Evolutionary conservation across 805 yeast species (phyloP).

Genomic region (Saccharomycopsis fermentans): DNA sequence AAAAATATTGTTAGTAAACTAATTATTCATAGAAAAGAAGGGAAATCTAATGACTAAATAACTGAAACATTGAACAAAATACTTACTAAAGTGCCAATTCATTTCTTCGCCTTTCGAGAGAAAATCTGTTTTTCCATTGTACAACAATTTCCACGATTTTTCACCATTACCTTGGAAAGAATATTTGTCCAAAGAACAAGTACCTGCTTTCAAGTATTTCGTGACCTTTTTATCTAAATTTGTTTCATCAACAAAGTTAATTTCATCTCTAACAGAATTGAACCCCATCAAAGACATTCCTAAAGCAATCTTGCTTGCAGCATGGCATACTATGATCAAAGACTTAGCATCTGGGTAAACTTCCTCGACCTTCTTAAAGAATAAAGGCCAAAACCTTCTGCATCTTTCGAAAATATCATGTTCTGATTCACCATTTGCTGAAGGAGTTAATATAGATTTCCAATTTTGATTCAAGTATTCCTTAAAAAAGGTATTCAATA

Average conservation of each 20-base stretch:
- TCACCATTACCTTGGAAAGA: constrained; percentile 25
- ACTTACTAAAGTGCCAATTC: constrained; percentile 77
- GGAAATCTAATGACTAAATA: too few species aligned
- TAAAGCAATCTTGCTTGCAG: constrained; percentile 83
- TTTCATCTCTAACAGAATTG: constrained; percentile 37
- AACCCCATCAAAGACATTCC: constrained; percentile 66
- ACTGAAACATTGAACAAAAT: too few species aligned
- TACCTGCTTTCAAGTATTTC: constrained; percentile 59
- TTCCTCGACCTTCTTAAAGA: constrained; percentile 48
- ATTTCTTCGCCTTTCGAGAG: constrained; percentile 76
- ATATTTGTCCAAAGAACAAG: constrained; percentile 74
- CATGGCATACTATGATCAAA: constrained; percentile 77
- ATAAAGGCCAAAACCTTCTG: constrained; percentile 38
- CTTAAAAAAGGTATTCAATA: constrained; percentile 42
- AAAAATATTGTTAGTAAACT: constrained; percentile 4
- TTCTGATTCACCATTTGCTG: constrained; percentile 60
- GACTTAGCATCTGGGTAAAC: constrained; percentile 51
- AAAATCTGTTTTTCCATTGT: constrained; percentile 69
- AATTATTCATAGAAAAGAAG: neutral
- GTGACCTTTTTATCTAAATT: neutral
- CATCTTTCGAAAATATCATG: constrained; percentile 60
- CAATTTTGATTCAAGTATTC: constrained; percentile 36
- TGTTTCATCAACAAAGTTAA: constrained; percentile 35
- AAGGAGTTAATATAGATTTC: constrained; percentile 50
- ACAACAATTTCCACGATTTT: constrained; percentile 43